A percentile compares a stretch with the other conserved stretches of the same genome.
Conservation (phyloP, 1,284 basidiomycete genomes). For the Leccinum subatratum region DNA sequence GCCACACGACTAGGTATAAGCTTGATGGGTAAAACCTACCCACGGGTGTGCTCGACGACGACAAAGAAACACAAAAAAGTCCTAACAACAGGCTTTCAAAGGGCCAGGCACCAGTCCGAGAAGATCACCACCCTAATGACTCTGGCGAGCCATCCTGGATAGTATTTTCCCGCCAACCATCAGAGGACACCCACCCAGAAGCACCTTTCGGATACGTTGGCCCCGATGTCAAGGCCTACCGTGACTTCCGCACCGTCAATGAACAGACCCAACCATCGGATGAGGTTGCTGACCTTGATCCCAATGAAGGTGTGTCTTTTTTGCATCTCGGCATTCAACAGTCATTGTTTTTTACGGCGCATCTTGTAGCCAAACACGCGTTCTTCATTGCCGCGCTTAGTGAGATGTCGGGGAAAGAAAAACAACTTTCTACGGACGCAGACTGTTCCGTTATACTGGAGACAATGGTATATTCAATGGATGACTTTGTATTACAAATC, state of each 20-base stretch:
- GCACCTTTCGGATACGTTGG: constrained; percentile 86
- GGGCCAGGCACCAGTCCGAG: constrained; percentile 17
- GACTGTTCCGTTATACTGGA: constrained; percentile 87
- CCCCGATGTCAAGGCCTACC: constrained; percentile 83
- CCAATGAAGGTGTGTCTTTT: constrained; percentile 62
- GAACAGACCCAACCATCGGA: constrained; percentile 48
- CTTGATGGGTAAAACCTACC: no score
- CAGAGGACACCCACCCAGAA: constrained; percentile 50
- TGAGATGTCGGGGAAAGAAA: constrained; percentile 83
- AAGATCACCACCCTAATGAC: constrained; percentile 18
- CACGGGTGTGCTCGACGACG: no score
- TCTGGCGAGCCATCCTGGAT: constrained; percentile 62
- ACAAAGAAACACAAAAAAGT: constrained; percentile 68
- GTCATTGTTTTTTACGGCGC: constrained; percentile 5
- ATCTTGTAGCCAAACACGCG: constrained; percentile 64
- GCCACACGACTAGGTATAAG: no score
- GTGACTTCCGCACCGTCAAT: constrained; percentile 84
- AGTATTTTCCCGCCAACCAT: constrained; percentile 37
- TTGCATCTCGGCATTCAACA: constrained; percentile 1
- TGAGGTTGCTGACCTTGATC: constrained; percentile 52
- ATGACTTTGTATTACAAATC: constrained; percentile 86
- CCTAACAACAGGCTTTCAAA: constrained; percentile 26
- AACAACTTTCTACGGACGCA: constrained; percentile 83
- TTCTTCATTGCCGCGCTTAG: constrained; percentile 81
- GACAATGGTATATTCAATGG: constrained; percentile 85